Conservation (phyloP, 2,329 filamentous ascomycete genomes). For the Xylariales sp. region DNA sequence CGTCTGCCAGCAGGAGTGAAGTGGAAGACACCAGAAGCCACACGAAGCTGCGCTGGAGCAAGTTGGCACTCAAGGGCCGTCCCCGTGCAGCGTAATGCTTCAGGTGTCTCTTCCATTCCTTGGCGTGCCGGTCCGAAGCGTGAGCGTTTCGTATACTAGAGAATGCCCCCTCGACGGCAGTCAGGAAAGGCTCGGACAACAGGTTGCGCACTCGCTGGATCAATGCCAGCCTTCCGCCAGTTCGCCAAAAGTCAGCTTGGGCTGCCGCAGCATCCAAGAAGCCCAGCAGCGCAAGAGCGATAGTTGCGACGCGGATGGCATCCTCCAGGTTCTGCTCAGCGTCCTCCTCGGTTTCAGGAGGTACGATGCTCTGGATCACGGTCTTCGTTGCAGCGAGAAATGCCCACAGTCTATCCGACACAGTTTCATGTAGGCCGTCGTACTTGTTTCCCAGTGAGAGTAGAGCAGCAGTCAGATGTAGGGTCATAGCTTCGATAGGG, state of each 20-base stretch:
- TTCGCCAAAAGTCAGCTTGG: conserved; percentile 75
- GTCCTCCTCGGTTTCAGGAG: conserved; percentile 48
- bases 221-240: conserved; percentile 67
- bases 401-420: conserved; percentile 61
- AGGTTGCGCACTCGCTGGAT: conserved; percentile 68
- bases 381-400: conserved; percentile 69
- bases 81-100: conserved; percentile 77
- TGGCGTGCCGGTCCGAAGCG: conserved; percentile 58
- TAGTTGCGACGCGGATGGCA: conserved; percentile 64
- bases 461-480: conserved; percentile 73
- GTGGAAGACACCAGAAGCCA: conserved; percentile 75
- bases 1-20: conserved; percentile 64
- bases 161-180: conserved; percentile 82
- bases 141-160: conserved; percentile 83
- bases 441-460: conserved; percentile 76
- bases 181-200: conserved; percentile 78
- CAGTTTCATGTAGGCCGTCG: conserved; percentile 59
- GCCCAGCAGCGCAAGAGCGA: conserved; percentile 81
- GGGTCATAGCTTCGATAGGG: conserved; percentile 79
- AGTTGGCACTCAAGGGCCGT: conserved; percentile 82
- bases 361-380: conserved; percentile 52
- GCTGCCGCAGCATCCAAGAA: conserved; percentile 80
- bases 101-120: conserved; percentile 83
- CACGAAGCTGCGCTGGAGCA: conserved; percentile 85
- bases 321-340: conserved; percentile 60